A percentile compares a stretch with the other conserved stretches of the same genome.
Conservation (phyloP, 306 rosid species). For the Heteromeles arbutifolia region DNA sequence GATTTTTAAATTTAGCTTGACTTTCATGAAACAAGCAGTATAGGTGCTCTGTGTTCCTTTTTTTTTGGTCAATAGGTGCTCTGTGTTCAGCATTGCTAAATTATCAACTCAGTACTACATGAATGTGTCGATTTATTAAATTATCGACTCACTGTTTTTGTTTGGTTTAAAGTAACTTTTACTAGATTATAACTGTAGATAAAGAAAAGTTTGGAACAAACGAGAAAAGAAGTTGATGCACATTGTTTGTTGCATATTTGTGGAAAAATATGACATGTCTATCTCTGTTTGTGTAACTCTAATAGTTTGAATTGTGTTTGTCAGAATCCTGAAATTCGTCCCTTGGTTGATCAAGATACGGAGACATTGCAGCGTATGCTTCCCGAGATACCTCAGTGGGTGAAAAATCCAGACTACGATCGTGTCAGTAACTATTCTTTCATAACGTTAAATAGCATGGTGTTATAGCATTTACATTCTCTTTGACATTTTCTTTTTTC, state of each 20-base stretch:
- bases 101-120: not conserved
- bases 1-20: not conserved
- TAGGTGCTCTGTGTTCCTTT: too few relatives aligned
- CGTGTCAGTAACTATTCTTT: slow-evolving; percentile 41
- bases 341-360: slow-evolving; percentile 64
- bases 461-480: slow-evolving; percentile 1
- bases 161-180: too few relatives aligned
- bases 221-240: not conserved
- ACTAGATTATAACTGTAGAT: not conserved
- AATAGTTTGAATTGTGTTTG: slow-evolving; percentile 1
- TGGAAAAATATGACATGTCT: not conserved
- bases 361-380: slow-evolving; percentile 60
- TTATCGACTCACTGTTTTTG: too few relatives aligned
- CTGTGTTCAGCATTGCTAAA: not conserved
- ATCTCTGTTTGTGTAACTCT: not conserved
- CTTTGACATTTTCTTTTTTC: not conserved
- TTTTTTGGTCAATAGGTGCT: too few relatives aligned
- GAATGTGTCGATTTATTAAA: too few relatives aligned
- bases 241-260: not conserved
- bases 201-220: not conserved
- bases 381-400: slow-evolving; percentile 93
- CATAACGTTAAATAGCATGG: not conserved
- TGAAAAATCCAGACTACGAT: slow-evolving; percentile 88
- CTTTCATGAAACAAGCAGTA: not conserved
- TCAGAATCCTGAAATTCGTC: slow-evolving; percentile 58